Percentiles rank a stretch among this genome's conserved stretches.
Evolutionary conservation across 305 asterid genomes (phyloP).

Genomic region (Withania somnifera): DNA sequence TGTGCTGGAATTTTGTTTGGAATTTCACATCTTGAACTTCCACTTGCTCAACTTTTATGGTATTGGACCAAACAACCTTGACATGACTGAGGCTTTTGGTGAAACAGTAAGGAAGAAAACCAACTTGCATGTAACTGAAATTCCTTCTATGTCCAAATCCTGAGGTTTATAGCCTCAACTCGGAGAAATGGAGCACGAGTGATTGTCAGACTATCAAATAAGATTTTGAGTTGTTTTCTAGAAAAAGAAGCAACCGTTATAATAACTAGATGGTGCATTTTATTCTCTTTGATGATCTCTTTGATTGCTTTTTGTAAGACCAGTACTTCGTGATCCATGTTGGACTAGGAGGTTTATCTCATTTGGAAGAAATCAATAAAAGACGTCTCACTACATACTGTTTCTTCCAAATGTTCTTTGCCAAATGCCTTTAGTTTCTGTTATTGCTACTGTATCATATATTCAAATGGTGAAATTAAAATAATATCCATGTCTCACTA

Average conservation of each 20-base stretch:
- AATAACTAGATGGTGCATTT: not conserved
- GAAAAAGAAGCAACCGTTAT: not conserved
- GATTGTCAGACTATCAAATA: not conserved
- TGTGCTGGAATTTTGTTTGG: conserved; percentile 5
- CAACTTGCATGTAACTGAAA: not conserved
- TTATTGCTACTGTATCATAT: not conserved
- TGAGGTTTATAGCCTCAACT: not conserved
- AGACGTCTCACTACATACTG: not conserved
- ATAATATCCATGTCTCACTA: no score
- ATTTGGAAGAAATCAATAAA: not conserved
- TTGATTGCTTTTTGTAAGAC: not conserved
- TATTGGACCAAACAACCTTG: not conserved
- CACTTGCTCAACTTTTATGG: not conserved
- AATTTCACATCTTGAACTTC: not conserved
- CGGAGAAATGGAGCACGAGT: not conserved
- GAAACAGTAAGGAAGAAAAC: not conserved
- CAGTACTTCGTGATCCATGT: not conserved
- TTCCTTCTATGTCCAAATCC: not conserved
- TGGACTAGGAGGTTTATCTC: not conserved
- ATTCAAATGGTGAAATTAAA: not conserved
- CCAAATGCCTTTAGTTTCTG: not conserved
- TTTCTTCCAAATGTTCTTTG: not conserved
- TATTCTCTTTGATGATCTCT: not conserved
- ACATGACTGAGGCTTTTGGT: conserved; percentile 5
- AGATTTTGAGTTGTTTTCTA: not conserved